phyloP scores from a whole-genome alignment of 768 basidiomycete species.

The Macrolepiota fuliginosa region DNA sequence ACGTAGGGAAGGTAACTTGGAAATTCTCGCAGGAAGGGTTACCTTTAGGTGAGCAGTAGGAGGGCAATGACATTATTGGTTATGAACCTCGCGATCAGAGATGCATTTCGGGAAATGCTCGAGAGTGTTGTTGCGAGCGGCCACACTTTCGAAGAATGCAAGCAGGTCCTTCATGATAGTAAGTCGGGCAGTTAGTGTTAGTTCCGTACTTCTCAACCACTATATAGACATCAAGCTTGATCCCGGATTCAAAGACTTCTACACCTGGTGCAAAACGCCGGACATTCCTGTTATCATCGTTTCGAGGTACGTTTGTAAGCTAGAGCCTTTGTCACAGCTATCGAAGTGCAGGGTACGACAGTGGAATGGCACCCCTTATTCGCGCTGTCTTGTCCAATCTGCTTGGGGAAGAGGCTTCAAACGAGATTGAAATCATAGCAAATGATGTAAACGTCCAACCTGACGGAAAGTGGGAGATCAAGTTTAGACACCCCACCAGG shows the following conservation, averaged over 20 bases:
- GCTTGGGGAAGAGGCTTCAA: constrained; percentile 67
- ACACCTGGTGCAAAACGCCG: constrained; percentile 74
- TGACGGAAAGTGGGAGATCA: constrained; percentile 76
- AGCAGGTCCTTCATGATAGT: constrained; percentile 72
- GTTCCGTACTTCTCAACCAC: constrained; percentile 6
- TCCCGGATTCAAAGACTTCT: constrained; percentile 85
- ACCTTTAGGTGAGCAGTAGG: constrained; percentile 61
- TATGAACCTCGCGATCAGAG: constrained; percentile 42
- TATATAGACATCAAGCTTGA: constrained; percentile 79
- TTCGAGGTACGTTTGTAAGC: constrained; percentile 57
- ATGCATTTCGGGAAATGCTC: constrained; percentile 87
- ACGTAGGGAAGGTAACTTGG: constrained; percentile 70
- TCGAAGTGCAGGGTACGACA: constrained; percentile 22
- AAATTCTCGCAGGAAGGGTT: constrained; percentile 61
- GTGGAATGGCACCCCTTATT: constrained; percentile 93
- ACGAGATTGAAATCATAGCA: constrained; percentile 87
- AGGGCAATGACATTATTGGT: not conserved
- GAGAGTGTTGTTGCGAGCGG: constrained; percentile 72
- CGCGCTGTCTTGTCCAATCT: constrained; percentile 86
- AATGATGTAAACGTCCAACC: constrained; percentile 75
- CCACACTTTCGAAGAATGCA: constrained; percentile 84
- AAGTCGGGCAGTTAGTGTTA: constrained; percentile 10
- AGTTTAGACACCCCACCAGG: constrained; percentile 89
- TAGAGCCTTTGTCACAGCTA: not conserved
- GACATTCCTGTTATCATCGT: constrained; percentile 92